A percentile compares a stretch with the other conserved stretches of the same genome.
Evolutionary conservation across 1,284 basidiomycete species (phyloP).

Genomic region (Marasmius tenuissimus): DNA sequence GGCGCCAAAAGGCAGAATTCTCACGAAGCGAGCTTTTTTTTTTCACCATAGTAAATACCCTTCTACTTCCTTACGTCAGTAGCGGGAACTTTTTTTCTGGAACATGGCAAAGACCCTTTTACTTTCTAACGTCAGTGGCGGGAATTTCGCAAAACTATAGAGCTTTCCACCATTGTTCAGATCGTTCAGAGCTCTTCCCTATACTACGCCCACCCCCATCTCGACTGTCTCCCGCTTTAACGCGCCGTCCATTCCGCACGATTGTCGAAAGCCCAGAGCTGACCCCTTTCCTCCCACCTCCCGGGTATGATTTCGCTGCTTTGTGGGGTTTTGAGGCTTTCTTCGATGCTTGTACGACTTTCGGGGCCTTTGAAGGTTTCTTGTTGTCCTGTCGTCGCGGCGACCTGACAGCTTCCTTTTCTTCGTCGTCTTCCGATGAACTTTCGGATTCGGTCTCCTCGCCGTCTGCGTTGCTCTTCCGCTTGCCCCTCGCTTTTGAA

Average conservation of each 20-base stretch:
- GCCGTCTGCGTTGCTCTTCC: slow-evolving; percentile 16
- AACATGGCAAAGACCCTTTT: too few relatives aligned
- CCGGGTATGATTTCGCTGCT: slow-evolving; percentile 35
- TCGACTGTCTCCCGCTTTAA: slow-evolving; percentile 8
- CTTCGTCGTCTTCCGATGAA: slow-evolving; percentile 26
- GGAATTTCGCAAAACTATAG: background rate
- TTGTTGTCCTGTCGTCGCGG: slow-evolving; percentile 5
- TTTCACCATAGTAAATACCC: too few relatives aligned
- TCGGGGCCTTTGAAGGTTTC: slow-evolving; percentile 3
- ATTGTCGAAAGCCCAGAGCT: slow-evolving; percentile 74
- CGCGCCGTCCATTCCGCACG: slow-evolving; percentile 29
- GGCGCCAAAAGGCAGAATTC: too few relatives aligned
- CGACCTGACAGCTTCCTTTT: slow-evolving; percentile 13
- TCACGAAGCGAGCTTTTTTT: too few relatives aligned
- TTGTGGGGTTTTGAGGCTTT: slow-evolving; percentile 14
- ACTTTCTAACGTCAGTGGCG: too few relatives aligned
- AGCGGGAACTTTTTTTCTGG: too few relatives aligned
- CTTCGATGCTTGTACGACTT: background rate
- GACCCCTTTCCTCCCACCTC: slow-evolving; percentile 64
- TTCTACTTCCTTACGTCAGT: too few relatives aligned
- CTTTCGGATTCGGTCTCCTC: slow-evolving; percentile 21
- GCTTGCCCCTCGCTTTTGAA: slow-evolving; percentile 13
- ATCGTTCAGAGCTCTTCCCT: background rate
- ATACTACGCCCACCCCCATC: background rate
- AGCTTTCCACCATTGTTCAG: background rate